Percentiles rank a stretch among this genome's conserved stretches.
Evolutionary conservation across 176 grass and related monocot genomes (phyloP).

Genomic region (Elymus sibiricus): DNA sequence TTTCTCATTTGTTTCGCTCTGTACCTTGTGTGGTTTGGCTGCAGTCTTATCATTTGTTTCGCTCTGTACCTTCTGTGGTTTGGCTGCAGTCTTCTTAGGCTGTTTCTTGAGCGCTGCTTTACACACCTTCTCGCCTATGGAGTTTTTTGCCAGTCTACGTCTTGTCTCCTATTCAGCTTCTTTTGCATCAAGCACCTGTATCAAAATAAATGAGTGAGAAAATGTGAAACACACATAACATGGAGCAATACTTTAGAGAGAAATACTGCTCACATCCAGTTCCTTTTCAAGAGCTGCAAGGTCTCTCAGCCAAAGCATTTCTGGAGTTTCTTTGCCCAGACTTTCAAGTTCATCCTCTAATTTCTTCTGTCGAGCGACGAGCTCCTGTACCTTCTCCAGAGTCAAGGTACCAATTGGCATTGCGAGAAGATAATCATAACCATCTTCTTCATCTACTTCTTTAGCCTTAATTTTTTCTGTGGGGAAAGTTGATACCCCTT

Average conservation of each 20-base stretch:
- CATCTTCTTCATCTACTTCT: constrained; percentile 34
- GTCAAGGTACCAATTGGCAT: constrained; percentile 81
- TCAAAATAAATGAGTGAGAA: neutral
- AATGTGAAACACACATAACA: neutral
- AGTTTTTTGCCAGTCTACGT: too few species aligned
- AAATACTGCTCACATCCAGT: constrained; percentile 37
- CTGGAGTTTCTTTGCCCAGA: constrained; percentile 33
- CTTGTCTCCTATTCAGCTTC: neutral
- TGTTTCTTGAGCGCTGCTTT: constrained; percentile 33
- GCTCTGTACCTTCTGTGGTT: constrained; percentile 9
- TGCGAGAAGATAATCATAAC: constrained; percentile 80
- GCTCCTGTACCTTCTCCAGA: constrained; percentile 54
- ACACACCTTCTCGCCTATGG: neutral
- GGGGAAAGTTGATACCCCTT: constrained; percentile 27
- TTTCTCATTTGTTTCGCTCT: neutral
- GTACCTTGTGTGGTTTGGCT: constrained; percentile 14
- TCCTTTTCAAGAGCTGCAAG: constrained; percentile 75
- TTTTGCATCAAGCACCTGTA: constrained; percentile 42
- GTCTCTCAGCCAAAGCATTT: constrained; percentile 66
- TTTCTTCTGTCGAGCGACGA: constrained; percentile 47
- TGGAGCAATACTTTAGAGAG: neutral
- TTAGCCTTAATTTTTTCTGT: too few species aligned
- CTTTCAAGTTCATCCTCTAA: constrained; percentile 42
- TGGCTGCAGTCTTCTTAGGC: constrained; percentile 39
- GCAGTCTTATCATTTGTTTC: constrained; percentile 17